Conservation (phyloP, 2,329 filamentous ascomycete species). For the Trichoderma pleuroti region DNA sequence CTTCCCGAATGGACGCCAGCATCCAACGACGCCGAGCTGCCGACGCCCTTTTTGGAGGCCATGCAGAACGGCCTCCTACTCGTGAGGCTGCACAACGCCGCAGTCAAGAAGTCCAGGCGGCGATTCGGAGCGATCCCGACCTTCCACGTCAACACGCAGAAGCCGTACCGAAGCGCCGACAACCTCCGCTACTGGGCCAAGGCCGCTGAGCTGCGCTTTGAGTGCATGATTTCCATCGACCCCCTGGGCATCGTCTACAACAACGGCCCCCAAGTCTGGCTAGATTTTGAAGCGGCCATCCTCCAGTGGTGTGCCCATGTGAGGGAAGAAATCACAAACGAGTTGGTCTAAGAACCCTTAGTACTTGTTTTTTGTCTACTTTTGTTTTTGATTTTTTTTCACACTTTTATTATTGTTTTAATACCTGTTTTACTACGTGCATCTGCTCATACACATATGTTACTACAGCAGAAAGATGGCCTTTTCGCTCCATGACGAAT, state of each 20-base stretch:
- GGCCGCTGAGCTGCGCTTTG: constrained; percentile 90
- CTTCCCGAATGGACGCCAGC: constrained; percentile 66
- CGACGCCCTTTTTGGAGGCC: constrained; percentile 69
- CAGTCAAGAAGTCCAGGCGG: constrained; percentile 77
- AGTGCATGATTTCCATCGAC: constrained; percentile 77
- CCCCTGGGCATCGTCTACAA: constrained; percentile 83
- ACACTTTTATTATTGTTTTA: neutral
- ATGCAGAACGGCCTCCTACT: constrained; percentile 78
- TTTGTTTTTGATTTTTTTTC: neutral
- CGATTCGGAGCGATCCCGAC: constrained; percentile 86
- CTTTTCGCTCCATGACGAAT: constrained; percentile 14
- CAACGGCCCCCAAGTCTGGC: constrained; percentile 66
- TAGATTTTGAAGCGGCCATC: constrained; percentile 77
- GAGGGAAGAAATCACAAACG: constrained; percentile 75
- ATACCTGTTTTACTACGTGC: constrained; percentile 15
- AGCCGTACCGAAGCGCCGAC: constrained; percentile 90
- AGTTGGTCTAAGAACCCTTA: constrained; percentile 40
- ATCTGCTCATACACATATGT: constrained; percentile 13
- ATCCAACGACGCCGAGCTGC: constrained; percentile 41
- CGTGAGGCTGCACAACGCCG: constrained; percentile 83
- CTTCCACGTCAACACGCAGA: constrained; percentile 88
- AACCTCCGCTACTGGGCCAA: constrained; percentile 97
- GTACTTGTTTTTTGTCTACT: constrained; percentile 8
- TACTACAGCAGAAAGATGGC: constrained; percentile 7
- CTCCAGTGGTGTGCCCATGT: constrained; percentile 80